phyloP scores from a whole-genome alignment of 1,284 basidiomycete species.

The Tylopilus sp. region DNA sequence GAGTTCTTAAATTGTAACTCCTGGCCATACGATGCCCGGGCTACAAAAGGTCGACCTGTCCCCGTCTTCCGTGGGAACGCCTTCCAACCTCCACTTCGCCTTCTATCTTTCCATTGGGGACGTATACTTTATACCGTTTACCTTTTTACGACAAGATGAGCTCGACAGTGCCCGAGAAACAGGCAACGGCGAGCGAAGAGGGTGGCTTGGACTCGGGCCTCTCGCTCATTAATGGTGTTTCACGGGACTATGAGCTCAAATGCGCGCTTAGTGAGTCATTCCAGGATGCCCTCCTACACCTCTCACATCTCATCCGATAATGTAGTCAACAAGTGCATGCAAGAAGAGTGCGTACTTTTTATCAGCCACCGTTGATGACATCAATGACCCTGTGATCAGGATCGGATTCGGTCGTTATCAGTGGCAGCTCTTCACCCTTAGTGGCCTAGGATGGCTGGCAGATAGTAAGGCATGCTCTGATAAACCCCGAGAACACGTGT shows the following conservation, averaged over 20 bases:
- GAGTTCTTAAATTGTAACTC: conserved; percentile 3
- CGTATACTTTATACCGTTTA: not conserved
- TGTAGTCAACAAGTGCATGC: conserved; percentile 45
- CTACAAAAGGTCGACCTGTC: conserved; percentile 19
- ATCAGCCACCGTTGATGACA: conserved; percentile 1
- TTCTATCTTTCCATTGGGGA: not conserved
- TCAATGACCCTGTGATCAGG: conserved; percentile 25
- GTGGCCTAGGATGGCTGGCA: conserved; percentile 52
- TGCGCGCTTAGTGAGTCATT: conserved; percentile 24
- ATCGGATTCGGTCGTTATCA: conserved; percentile 63
- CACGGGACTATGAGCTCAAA: conserved; percentile 30
- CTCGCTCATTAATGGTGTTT: conserved; percentile 19
- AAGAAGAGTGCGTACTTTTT: conserved; percentile 39
- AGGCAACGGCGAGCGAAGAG: conserved; percentile 12
- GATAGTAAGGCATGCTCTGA: conserved; percentile 41
- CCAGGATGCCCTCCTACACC: not conserved
- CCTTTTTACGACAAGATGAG: conserved; percentile 11
- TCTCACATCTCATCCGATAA: not conserved
- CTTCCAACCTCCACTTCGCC: not conserved
- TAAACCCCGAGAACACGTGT: conserved; percentile 13
- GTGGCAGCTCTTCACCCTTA: conserved; percentile 51
- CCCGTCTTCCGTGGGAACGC: conserved; percentile 17
- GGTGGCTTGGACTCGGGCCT: conserved; percentile 3
- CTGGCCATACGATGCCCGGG: not conserved
- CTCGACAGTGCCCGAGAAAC: conserved; percentile 16